Percentiles rank a stretch among this genome's conserved stretches.
phyloP scores from a whole-genome alignment of 225 moss, liverwort and hornwort genomes.

The Pseudoscleropodium purum region DNA sequence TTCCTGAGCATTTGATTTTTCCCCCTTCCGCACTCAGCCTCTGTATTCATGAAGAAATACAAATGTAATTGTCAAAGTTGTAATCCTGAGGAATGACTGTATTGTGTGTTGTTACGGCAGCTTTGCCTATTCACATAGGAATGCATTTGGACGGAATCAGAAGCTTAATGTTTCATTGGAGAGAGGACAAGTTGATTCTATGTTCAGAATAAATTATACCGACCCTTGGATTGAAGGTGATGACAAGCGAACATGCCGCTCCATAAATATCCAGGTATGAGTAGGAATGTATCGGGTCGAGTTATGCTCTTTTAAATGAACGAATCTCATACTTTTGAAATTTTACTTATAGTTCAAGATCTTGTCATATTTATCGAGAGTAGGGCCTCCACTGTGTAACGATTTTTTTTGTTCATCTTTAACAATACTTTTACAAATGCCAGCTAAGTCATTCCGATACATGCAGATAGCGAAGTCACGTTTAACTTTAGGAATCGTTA shows the following conservation, averaged over 20 bases:
- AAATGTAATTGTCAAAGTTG: background rate
- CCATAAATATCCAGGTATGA: constrained; percentile 89
- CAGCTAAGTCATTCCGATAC: background rate
- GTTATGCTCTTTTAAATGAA: background rate
- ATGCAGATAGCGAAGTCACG: background rate
- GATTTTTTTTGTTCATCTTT: background rate
- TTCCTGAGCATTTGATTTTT: background rate
- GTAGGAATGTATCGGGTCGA: background rate
- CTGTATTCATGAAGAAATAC: background rate
- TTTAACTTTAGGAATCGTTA: background rate
- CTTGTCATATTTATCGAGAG: background rate
- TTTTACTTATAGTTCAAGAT: background rate
- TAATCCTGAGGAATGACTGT: background rate
- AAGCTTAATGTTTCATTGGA: constrained; percentile 96
- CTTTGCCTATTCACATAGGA: constrained; percentile 98
- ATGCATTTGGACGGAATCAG: constrained; percentile 98
- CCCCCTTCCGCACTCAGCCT: background rate
- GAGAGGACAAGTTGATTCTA: constrained; percentile 97
- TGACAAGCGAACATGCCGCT: constrained; percentile 90
- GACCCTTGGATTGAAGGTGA: constrained; percentile 99
- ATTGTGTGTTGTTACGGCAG: constrained; percentile 29
- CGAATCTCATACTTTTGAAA: background rate
- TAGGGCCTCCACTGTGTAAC: background rate
- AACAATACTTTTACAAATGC: background rate
- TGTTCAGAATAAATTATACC: constrained; percentile 97